phyloP scores from a whole-genome alignment of 2,329 filamentous ascomycete genomes.

The Hymenoscyphus linearis region DNA sequence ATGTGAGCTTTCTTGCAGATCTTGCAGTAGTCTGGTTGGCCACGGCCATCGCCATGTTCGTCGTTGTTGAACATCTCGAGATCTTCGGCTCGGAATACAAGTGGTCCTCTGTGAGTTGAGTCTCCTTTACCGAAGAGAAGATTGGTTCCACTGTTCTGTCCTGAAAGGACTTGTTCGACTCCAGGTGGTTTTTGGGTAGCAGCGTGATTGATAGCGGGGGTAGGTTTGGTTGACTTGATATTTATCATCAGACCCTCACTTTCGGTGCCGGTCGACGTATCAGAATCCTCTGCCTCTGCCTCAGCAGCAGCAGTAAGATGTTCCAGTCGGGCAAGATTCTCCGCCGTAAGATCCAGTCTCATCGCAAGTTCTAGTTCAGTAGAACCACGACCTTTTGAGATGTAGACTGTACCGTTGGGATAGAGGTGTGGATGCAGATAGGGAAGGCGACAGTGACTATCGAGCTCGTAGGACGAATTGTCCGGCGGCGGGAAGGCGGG shows the following conservation, averaged over 20 bases:
- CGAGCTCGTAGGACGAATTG: constrained; percentile 13
- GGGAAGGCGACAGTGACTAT: constrained; percentile 11
- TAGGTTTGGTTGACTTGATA: neutral
- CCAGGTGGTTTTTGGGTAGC: neutral
- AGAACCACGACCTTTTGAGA: neutral
- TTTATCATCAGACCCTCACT: neutral
- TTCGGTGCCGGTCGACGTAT: neutral
- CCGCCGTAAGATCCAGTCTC: neutral
- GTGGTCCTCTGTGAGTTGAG: neutral
- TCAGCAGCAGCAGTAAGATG: neutral
- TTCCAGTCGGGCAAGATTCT: neutral
- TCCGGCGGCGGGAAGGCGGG: constrained; percentile 10
- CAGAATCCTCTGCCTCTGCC: neutral
- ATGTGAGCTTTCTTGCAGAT: constrained; percentile 27
- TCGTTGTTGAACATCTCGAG: constrained; percentile 13
- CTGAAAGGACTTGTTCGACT: neutral
- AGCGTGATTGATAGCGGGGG: neutral
- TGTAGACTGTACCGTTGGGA: neutral
- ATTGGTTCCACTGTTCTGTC: neutral
- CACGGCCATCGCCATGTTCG: constrained; percentile 2
- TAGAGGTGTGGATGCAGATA: constrained; percentile 4
- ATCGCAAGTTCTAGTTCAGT: neutral
- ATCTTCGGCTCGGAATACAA: constrained; percentile 1
- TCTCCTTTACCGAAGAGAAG: neutral
- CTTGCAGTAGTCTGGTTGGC: constrained; percentile 20